Evolutionary conservation across 1,284 basidiomycete species (phyloP), one percentile per base, ranked within the genome.

Genomic region (Cutaneotrichosporon cavernicola): DNA sequence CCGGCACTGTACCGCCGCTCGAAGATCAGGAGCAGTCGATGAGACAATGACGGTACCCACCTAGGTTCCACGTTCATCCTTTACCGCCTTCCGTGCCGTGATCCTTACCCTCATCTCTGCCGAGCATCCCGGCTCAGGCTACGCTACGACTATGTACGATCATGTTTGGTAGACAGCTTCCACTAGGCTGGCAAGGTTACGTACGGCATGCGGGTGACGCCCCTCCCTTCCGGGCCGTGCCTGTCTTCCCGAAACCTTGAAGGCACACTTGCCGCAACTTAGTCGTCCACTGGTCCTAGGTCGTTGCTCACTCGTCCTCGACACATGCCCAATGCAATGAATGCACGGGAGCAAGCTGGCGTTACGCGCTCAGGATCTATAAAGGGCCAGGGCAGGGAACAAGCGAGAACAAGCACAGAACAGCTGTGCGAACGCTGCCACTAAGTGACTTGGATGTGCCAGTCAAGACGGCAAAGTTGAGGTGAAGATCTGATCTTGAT

Each of bases 211-310:
- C 49, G 49, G 49, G 49, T 51, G 22, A 51, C 49, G 49, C 26
- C 14, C 9, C 26, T 26, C 49, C 49, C 49, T 51, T 36, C 31
- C 52, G 31, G 31, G 31, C 31, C 32, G 52, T 55, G 52, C 52
- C 52, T 55, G n/a, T 16, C n/a, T n/a, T 36, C 52, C 52, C 52
- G 52, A 55, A 55, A 55, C 52, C 52, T 55, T 55, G 31, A 4
- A 9, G 4, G 52, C 21, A 10, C 49, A 51, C 49, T 16, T 30
- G 6, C 49, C 49, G 22, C 49, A 22, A 31, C 49, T 18, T n/a
- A 16, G 40, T 18, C 14, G 11, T 18, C 2, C 16, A 18, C 40
- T 14, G 9, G 16, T 43, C 14, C 40, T 43, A 43, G 43, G 16
- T 7, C 7, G 43, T 18, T n/a, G 43, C n/a, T 5, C 43, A 46